Base-by-base conservation (phyloP, 371 early-diverging fungal species). In the Smittium mucronatum region DNA sequence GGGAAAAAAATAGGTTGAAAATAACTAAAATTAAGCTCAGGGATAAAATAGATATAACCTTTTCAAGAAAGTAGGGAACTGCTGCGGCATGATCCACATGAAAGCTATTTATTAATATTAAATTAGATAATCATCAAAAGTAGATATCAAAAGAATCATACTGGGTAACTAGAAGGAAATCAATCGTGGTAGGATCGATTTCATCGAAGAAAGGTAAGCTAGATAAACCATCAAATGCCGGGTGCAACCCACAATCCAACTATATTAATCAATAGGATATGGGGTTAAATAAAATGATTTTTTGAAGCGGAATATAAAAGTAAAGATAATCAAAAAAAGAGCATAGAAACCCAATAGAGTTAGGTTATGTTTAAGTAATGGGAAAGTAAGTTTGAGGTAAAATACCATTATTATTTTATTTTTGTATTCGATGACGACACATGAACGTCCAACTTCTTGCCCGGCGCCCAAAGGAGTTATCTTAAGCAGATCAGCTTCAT, bases 81-180 rank as follows among this genome's bases (percentile, higher is more conserved):
- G 95, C 93, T 25, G 98, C 99, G n/a, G 98, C 98, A 80, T 99
- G 99, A 78, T 99, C 99, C 69, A 99, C 87, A 77, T 99, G 99
- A 71, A 99, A 99, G 80, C 67, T 67, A 47, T 47, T 47, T 11
- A 47, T 47, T 92, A 93, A 79, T 29, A 5, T 58, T 72, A 26
- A 36, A 29, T 63, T 70, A 64, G 21, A 47, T 16, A 5, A 63
- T 36, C 30, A 67, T 25, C 73, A 75, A 34, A 35, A 63, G 21
- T 21, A 21, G 47, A 85, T 92, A 93, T 5, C 5, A 63, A 32
- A 11, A 63, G 21, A 32, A 11, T 21, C 67, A 11, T 36, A 67
- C 67, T 99, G 99, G 34, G 93, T 98, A 36, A 99, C 88, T 65
- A 99, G 85, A 57, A 99, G 82, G 1, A 98, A 84, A 78, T 99